phyloP scores from a whole-genome alignment of 2,329 filamentous ascomycete species.

The Chrysoporthe puriensis region DNA sequence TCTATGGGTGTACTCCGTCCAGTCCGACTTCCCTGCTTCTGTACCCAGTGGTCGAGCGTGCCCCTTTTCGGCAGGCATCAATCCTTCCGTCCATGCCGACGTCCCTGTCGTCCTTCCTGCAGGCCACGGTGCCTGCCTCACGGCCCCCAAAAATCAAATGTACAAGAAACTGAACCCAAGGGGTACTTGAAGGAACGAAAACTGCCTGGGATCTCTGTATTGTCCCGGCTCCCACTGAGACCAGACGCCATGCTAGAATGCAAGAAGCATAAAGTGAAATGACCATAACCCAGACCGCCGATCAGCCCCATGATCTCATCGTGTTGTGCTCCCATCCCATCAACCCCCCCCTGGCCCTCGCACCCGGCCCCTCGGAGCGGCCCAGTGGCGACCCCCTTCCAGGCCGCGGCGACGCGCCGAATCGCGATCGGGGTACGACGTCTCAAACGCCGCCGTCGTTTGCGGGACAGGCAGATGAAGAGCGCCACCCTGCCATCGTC shows the following conservation, averaged over 20 bases:
- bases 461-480: slow-evolving; percentile 9
- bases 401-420: slow-evolving; percentile 1
- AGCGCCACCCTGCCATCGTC: neutral
- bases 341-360: neutral
- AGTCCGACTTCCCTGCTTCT: neutral
- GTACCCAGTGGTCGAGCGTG: neutral
- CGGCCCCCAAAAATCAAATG: slow-evolving; percentile 3
- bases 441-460: slow-evolving; percentile 2
- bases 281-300: slow-evolving; percentile 12
- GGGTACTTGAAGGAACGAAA: slow-evolving; percentile 3
- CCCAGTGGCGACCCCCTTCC: neutral
- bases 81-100: slow-evolving; percentile 7
- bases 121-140: slow-evolving; percentile 16
- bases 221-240: slow-evolving; percentile 18
- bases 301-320: slow-evolving; percentile 27
- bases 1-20: neutral
- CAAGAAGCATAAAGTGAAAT: neutral
- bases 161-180: slow-evolving; percentile 8
- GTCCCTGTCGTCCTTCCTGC: neutral
- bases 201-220: slow-evolving; percentile 19
- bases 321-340: slow-evolving; percentile 1
- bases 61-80: slow-evolving; percentile 3
- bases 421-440: neutral
- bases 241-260: slow-evolving; percentile 27
- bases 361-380: slow-evolving; percentile 6